phyloP scores from a whole-genome alignment of 345 rosid genomes.

The Citrus inodora region DNA sequence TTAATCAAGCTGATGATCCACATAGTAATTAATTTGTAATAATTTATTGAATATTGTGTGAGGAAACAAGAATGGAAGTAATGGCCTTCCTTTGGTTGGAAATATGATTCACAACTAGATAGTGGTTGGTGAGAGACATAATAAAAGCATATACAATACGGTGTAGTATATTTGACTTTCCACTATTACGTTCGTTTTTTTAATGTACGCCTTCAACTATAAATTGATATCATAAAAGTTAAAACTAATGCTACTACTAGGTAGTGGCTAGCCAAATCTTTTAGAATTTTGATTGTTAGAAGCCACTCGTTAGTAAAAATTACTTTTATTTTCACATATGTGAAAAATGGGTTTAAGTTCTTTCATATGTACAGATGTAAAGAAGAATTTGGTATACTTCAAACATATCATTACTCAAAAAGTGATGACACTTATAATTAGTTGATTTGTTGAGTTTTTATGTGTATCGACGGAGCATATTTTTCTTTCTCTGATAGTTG shows the following conservation, averaged over 20 bases:
- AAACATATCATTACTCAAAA: rapidly evolving
- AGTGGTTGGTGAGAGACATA: background rate
- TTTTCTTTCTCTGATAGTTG: no score
- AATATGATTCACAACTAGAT: background rate
- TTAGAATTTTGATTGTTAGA: background rate
- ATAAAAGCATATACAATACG: background rate
- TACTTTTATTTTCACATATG: no score
- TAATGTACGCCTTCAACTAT: background rate
- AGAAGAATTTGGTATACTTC: no score
- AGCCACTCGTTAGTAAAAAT: background rate
- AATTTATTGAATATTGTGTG: background rate
- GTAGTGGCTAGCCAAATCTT: background rate
- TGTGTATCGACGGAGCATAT: rapidly evolving
- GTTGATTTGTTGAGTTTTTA: no score
- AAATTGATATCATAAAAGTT: no score
- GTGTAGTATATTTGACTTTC: background rate
- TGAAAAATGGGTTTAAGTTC: no score
- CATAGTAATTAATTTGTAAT: no score
- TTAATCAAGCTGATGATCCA: background rate
- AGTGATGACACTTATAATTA: no score
- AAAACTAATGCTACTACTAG: background rate
- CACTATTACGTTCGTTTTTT: no score
- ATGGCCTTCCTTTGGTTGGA: background rate
- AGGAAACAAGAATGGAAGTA: background rate
- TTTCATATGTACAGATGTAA: rapidly evolving